Evolutionary conservation across 495 filamentous ascomycete genomes (phyloP), one percentile per base, ranked within the genome.

Genomic region (Aspergillus leporis): DNA sequence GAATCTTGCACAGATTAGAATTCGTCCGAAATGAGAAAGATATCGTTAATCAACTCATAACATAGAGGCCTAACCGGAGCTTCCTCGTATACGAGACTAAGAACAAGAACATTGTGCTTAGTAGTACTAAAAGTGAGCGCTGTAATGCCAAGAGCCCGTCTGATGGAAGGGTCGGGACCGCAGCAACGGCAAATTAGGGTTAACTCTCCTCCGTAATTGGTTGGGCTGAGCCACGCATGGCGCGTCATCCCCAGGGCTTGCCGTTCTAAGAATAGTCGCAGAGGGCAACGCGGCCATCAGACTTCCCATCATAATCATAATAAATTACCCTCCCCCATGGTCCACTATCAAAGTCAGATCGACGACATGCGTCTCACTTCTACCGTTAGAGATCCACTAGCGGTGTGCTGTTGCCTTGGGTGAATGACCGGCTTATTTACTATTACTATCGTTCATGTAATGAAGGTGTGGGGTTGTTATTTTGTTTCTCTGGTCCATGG

Each of bases 321-420:
- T 31, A 34, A 36, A 32, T 53, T 3, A 40, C 23, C 34, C 51
- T 19, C 40, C 38, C 38, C 14, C 16, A 16, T 41, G 38, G 38
- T 41, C 38, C 38, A 41, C 38, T n/a, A 41, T 41, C 14, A 41
- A 5, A 41, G 14, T 41, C 38, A 5, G 49, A 52, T 51, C 31
- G 28, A 59, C 32, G 38, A 14, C 32, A 34, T 41, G 62, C 65
- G 60, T 47, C 38, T 56, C 43, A 60, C 58, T 58, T 62, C 61
- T 61, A 59, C 54, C 55, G 9, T 13, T 34, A 4, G 25, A 10
- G 8, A 12, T 51, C 28, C 49, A 19, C 38, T 41, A 41, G 38
- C 38, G 38, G 38, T 41, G 49, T 50, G 38, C 34, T 23, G 51
- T 56, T 55, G 34, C 51, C 51, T 36, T n/a, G 51, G 28, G 48